Percentiles rank a stretch among this genome's conserved stretches.
Evolutionary conservation across 75 land plant genomes (phyloP).

Genomic region (Adiantum capillusveneris): DNA sequence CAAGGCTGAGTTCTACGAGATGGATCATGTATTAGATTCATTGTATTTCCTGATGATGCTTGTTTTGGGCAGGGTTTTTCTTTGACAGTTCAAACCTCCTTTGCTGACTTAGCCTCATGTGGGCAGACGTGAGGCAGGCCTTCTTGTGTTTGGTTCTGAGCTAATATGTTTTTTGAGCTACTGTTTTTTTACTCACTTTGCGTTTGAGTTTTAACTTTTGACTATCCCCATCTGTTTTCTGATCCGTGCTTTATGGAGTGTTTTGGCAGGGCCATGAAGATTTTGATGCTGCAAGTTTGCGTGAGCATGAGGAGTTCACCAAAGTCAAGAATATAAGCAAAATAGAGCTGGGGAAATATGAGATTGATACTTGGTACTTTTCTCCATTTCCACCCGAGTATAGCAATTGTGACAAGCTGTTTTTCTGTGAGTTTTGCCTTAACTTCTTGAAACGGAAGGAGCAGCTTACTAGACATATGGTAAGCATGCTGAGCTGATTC

Average conservation of each 20-base stretch:
- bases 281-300: conserved; percentile 88
- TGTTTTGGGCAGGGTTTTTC: no score
- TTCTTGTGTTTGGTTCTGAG: neutral
- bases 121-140: no score
- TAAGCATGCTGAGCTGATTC: no score
- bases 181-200: neutral
- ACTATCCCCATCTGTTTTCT: neutral
- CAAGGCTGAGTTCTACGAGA: no score
- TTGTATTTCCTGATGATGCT: no score
- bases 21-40: no score
- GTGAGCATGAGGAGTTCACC: conserved; percentile 97
- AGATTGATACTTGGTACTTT: conserved; percentile 98
- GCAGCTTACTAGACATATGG: conserved; percentile 97
- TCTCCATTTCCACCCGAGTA: conserved; percentile 96
- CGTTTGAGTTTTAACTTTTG: neutral
- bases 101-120: no score
- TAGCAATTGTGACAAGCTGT: conserved; percentile 64
- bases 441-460: conserved; percentile 95
- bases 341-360: conserved; percentile 95
- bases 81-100: no score
- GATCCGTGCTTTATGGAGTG: neutral
- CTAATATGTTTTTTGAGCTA: neutral
- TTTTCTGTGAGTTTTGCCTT: conserved; percentile 95
- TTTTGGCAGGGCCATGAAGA: conserved; percentile 96
- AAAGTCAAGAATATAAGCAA: conserved; percentile 94